Base-by-base conservation (phyloP, 352 stramenopile genomes). In the Pythium insidiosum region DNA sequence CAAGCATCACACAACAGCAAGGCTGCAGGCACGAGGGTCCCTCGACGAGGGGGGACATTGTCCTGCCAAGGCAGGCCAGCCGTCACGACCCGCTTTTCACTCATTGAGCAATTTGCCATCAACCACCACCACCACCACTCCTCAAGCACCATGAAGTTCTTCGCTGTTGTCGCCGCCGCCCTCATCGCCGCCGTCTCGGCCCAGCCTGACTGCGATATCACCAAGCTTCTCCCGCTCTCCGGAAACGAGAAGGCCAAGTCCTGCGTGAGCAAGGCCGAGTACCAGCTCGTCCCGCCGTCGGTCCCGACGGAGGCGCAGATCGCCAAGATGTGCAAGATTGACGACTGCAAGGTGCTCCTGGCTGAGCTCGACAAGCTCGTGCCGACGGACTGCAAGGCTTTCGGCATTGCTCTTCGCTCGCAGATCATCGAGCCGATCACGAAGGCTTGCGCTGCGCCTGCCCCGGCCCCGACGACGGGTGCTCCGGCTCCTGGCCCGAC, bases 281-380 rank as follows among this genome's bases (percentile, higher is more conserved):
- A 49, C 43, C 34, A 20, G 30, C 21, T 33, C 21, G 41, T 33
- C 6, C 41, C 43, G 31, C 31, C 31, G n/a, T 7, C 5, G 30
- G 6, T 34, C 20, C 43, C 43, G 3, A 49, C 43, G 20, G 31
- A 40, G 15, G 31, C 6, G 12, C 43, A 49, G 43, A 41, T 35
- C 43, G 25, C 22, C 3, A 33, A 41, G 30, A 30, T 49, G 13
- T 49, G 43, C 43, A 41, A 41, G 31, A 49, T 34, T 33, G 31
- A 49, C 21, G 43, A 49, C 43, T 33, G 43, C 43, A 18, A 23
- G 18, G 31, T 41, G 43, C 43, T 44, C 23, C 31, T 35, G 38
- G 38, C 23, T 25, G 38, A 44, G 38, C 38, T 25, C n/a, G 16
- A 6, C 5, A 25, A 44, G 38, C 34, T 23, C 38, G 24, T 44